Evolutionary conservation across 352 stramenopile species (phyloP), one percentile per base, ranked within the genome.

Genomic region (Phytopythium delawarense): DNA sequence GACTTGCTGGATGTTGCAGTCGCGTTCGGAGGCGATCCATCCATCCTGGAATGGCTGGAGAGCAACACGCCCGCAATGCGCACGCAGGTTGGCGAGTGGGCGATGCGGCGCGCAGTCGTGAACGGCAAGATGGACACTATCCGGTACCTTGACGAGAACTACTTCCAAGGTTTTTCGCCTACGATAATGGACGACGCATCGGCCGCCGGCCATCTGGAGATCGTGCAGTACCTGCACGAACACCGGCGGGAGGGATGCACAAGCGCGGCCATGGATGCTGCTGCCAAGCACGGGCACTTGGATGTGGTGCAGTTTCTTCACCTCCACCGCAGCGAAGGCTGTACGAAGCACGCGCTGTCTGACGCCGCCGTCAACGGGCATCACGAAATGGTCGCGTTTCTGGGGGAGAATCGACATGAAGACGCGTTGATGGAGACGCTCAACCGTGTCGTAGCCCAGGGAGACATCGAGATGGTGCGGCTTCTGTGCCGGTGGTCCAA

Each of bases 141-240:
- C n/a, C 46, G 34, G 21, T 77, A 61, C 66, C 59, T 78, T 6
- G 20, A 78, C 34, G 58, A 70, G 15, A 52, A 61, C 21, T 30
- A 32, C 20, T 73, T 73, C 18, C 55, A 66, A 25, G 61, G 51
- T 0, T 78, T 75, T 34, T 61, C 61, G 12, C 35, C 61, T 12
- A 55, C 56, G 37, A 64, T 66, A 21, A 75, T 75, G 67, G 67
- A 75, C 51, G 37, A 56, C 9, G 71, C 67, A 8, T 67, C 71
- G 1, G 65, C 68, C 49, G 59, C 50, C 4, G 67, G 71, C 0
- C 51, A 71, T 40, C 45, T 78, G 32, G 59, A 70, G 1, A 60
- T 78, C 2, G 64, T 75, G 55, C 58, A 63, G 46, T 78, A 64
- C 57, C 48, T 78, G n/a, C 64, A 78, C 13, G 56, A 66, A n/a